A percentile compares a stretch with the other conserved stretches of the same genome.
Conservation (phyloP, 495 filamentous ascomycete genomes). For the Aspergillus haitiensis region DNA sequence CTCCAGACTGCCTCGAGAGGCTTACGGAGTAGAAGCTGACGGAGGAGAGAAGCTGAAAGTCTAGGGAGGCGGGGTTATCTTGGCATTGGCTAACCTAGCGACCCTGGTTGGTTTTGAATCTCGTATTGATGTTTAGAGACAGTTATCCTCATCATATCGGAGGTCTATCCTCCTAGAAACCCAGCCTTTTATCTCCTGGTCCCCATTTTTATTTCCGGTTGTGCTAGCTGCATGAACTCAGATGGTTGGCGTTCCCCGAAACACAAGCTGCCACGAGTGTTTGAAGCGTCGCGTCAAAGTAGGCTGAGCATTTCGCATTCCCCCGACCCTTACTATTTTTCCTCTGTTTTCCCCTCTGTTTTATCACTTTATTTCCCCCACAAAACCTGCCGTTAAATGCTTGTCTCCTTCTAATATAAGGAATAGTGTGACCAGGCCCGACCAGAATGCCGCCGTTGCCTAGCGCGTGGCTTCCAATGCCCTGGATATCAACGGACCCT, state of each 20-base stretch:
- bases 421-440: slow-evolving; percentile 34
- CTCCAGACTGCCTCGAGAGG: too few relatives aligned
- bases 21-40: too few relatives aligned
- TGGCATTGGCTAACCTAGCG: too few relatives aligned
- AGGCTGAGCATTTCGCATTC: neutral
- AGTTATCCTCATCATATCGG: too few relatives aligned
- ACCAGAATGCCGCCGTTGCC: slow-evolving; percentile 35
- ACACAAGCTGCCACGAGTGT: slow-evolving; percentile 40
- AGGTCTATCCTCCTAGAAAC: too few relatives aligned
- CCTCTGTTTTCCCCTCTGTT: neutral
- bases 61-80: too few relatives aligned
- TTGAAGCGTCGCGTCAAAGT: slow-evolving; percentile 38
- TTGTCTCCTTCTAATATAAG: neutral
- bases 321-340: neutral
- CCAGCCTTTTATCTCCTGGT: too few relatives aligned
- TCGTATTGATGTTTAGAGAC: too few relatives aligned
- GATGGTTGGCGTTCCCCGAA: slow-evolving; percentile 47
- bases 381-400: neutral
- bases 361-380: neutral
- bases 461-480: slow-evolving; percentile 27
- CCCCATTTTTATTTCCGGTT: too few relatives aligned
- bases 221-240: neutral
- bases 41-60: too few relatives aligned
- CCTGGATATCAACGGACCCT: slow-evolving; percentile 33
- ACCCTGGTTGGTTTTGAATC: too few relatives aligned